Evolutionary conservation across 257 asterid genomes (phyloP).

Genomic region (Fraxinus cuspidata): DNA sequence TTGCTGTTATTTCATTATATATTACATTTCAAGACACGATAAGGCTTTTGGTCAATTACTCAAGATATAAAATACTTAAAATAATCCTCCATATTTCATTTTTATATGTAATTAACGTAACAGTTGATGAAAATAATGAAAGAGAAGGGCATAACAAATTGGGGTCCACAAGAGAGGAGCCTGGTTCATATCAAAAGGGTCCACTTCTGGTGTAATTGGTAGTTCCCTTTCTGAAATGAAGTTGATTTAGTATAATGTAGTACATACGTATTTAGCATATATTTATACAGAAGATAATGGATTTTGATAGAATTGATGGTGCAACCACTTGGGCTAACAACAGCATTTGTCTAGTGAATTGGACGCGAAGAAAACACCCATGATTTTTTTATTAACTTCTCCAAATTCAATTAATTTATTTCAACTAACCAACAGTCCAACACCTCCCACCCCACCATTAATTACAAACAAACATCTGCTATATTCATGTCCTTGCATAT

Average conservation of each 20-base stretch:
- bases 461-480: constrained; percentile 14
- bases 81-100: background rate
- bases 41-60: too few relatives aligned
- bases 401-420: constrained; percentile 23
- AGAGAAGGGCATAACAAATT: constrained; percentile 21
- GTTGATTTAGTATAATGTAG: background rate
- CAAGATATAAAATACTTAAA: too few relatives aligned
- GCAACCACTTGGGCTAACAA: constrained; percentile 48
- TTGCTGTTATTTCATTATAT: too few relatives aligned
- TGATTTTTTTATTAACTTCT: constrained; percentile 25
- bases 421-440: constrained; percentile 23
- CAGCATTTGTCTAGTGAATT: constrained; percentile 64
- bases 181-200: constrained; percentile 24
- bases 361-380: constrained; percentile 77
- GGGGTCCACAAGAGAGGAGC: constrained; percentile 32
- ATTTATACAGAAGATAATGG: background rate
- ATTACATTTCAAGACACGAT: too few relatives aligned
- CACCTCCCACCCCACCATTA: constrained; percentile 19
- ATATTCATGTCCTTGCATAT: background rate
- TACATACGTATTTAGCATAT: background rate
- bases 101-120: too few relatives aligned
- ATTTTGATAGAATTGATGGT: constrained; percentile 37
- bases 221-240: constrained; percentile 19
- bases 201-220: constrained; percentile 21
- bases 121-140: background rate